A percentile compares a stretch with the other conserved stretches of the same genome.
Evolutionary conservation across 495 filamentous ascomycete genomes (phyloP).

Genomic region (Penicillium robsamsonii): DNA sequence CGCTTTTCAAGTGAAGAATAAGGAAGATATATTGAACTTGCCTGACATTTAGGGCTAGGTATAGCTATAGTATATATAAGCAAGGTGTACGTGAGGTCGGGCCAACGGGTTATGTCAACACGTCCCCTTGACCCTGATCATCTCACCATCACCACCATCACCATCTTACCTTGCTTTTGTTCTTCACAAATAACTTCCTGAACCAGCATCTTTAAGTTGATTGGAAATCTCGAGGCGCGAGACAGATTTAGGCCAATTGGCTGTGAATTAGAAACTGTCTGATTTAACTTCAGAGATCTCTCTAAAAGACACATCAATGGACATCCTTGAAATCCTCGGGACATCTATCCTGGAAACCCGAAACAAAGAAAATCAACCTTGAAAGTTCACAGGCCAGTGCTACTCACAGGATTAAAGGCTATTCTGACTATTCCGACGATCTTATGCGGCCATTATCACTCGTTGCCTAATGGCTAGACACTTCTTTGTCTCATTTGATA

Average conservation of each 20-base stretch:
- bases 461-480: not conserved
- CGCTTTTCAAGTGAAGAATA: too few species aligned
- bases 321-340: not conserved
- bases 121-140: too few species aligned
- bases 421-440: not conserved
- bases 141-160: too few species aligned
- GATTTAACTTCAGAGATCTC: not conserved
- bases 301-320: too few species aligned
- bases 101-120: too few species aligned
- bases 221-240: not conserved
- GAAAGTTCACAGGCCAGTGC: not conserved
- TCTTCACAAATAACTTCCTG: too few species aligned
- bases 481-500: slow-evolving; percentile 21
- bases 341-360: not conserved
- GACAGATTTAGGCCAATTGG: not conserved
- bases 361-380: slow-evolving; percentile 6
- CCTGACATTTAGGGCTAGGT: too few species aligned
- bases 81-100: too few species aligned
- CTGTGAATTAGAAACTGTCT: not conserved
- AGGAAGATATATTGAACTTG: too few species aligned
- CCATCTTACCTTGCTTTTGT: too few species aligned
- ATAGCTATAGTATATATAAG: too few species aligned
- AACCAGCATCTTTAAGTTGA: too few species aligned
- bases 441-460: slow-evolving; percentile 5
- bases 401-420: not conserved